Base-by-base conservation (phyloP, 2,329 filamentous ascomycete species). In the Trichoderma sp. region DNA sequence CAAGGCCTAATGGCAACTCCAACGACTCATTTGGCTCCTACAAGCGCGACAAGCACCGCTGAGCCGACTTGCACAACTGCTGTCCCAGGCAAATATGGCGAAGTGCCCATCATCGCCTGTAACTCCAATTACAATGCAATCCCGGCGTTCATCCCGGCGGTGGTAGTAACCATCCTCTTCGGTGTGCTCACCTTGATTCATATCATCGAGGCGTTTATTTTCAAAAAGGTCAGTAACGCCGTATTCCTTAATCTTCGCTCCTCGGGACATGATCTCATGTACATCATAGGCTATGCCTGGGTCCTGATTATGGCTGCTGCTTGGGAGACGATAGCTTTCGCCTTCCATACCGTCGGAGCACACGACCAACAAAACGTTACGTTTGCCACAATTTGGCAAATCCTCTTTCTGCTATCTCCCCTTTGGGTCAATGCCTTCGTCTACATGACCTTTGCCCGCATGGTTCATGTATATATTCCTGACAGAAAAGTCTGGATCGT, bases 401-500 rank as follows among this genome's bases (percentile, higher is more conserved):
- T 72, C 16, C 59, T 72, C 14, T 72, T 63, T 53, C 59, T 72
- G 4, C 24, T 72, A 5, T 27, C 69, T 3, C 69, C 69, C 12
- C 69, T 72, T 7, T 72, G 69, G 69, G 8, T 72, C 9, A 72
- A 72, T 35, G 69, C 69, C 2, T 72, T 72, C 35, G 69, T 72
- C 14, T 72, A 72, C 38, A 72, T 72, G 69, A 72, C 69, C 0
- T 72, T 72, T 72, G 69, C 69, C 14, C 69, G 69, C 24, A 72
- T 72, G 12, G 69, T 72, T 5, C 69, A 64, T 27, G 27, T 63
- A 9, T 72, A 33, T 16, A 64, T 64, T 38, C 69, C 69, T 1
- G 59, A 72, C 11, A 53, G 69, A n/a, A 72, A 53, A 27, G 59
- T 72, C 11, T 29, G 24, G 18, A 50, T 72, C n/a, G 41, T 72